phyloP scores from a whole-genome alignment of 2,329 filamentous ascomycete species.

The Cladosporium sp. region DNA sequence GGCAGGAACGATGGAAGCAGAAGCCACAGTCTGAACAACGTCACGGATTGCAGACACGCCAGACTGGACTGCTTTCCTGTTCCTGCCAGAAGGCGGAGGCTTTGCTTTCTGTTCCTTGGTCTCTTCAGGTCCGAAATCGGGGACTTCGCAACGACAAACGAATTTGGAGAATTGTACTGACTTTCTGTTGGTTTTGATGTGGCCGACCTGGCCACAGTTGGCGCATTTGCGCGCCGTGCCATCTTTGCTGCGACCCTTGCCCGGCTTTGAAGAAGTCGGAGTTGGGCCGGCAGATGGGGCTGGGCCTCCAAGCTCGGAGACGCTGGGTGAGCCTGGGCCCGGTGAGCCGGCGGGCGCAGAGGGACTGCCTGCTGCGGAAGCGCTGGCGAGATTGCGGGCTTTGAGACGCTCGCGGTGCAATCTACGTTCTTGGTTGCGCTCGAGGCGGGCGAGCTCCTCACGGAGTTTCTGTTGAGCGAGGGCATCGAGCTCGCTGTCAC shows the following conservation, averaged over 20 bases:
- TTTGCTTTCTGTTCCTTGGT: neutral
- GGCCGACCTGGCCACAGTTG: conserved; percentile 92
- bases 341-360: conserved; percentile 35
- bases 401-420: conserved; percentile 89
- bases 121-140: conserved; percentile 9
- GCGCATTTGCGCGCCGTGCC: conserved; percentile 79
- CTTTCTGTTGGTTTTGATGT: conserved; percentile 99
- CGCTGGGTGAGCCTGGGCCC: conserved; percentile 36
- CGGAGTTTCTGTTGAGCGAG: conserved; percentile 55
- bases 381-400: conserved; percentile 42
- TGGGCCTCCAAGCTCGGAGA: neutral
- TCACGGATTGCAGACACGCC: neutral
- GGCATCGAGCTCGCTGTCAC: conserved; percentile 62
- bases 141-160: conserved; percentile 16
- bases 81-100: neutral
- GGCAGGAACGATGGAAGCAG: neutral
- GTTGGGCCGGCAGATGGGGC: conserved; percentile 26
- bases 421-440: conserved; percentile 86
- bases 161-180: conserved; percentile 43
- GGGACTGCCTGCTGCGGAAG: conserved; percentile 43
- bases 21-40: neutral
- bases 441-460: conserved; percentile 73
- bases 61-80: neutral
- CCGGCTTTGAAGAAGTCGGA: conserved; percentile 21
- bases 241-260: conserved; percentile 55